A percentile compares a stretch with the other conserved stretches of the same genome.
These are phyloP conservation scores for Candolleomyces efflorescens DNA, from an alignment of 768 basidiomycete species.

Conservation along the genomic window DNA sequence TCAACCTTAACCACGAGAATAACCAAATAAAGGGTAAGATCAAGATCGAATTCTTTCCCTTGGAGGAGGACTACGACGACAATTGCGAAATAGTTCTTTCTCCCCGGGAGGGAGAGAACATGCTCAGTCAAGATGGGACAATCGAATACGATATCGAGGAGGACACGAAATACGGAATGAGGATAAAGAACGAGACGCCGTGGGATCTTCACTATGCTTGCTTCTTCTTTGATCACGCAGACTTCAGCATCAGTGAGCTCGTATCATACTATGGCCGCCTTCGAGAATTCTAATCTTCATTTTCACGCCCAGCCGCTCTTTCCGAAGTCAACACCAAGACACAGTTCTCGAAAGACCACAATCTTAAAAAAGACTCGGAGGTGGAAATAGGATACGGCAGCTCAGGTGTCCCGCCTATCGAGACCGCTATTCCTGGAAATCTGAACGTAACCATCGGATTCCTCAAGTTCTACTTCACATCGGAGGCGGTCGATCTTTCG, in stretches of 20 bases:
- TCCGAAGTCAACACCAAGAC: background rate
- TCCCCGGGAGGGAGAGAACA: conserved; percentile 19
- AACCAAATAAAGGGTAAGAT: conserved; percentile 13
- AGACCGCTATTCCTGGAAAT: conserved; percentile 23
- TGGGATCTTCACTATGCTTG: background rate
- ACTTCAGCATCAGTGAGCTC: conserved; percentile 24
- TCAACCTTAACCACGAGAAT: conserved; percentile 16
- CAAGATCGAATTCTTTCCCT: conserved; percentile 24
- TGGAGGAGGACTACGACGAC: conserved; percentile 16
- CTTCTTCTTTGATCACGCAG: background rate
- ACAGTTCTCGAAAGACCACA: conserved; percentile 17
- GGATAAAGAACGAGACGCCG: conserved; percentile 26
- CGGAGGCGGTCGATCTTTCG: background rate
- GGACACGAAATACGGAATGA: conserved; percentile 16
- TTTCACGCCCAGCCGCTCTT: background rate
- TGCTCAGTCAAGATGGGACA: conserved; percentile 21
- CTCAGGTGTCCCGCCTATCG: conserved; percentile 24
- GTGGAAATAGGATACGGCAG: conserved; percentile 37
- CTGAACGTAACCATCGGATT: conserved; percentile 34
- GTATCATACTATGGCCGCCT: too few species aligned
- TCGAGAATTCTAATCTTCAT: background rate
- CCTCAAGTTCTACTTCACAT: conserved; percentile 39
- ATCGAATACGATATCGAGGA: conserved; percentile 17
- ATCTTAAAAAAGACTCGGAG: conserved; percentile 17
- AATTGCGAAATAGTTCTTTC: conserved; percentile 16